Evolutionary conservation across 1,284 basidiomycete species (phyloP).

Genomic region (Heterobasidion parviporum): DNA sequence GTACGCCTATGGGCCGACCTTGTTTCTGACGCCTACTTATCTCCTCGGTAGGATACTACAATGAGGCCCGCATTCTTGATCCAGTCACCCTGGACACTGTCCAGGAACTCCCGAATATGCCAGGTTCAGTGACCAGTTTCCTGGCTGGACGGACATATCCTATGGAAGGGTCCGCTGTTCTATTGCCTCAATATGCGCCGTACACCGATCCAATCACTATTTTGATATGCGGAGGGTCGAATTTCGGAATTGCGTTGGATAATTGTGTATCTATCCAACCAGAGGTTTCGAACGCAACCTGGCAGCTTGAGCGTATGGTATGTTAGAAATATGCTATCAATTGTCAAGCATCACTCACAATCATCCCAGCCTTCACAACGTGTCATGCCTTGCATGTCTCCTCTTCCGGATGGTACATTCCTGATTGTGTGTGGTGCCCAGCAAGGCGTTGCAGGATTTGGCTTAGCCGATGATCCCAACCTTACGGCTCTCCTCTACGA

Average conservation of each 20-base stretch:
- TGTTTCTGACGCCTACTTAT: neutral
- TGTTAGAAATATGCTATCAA: conserved; percentile 9
- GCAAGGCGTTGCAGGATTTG: conserved; percentile 68
- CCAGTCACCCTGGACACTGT: conserved; percentile 55
- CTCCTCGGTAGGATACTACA: conserved; percentile 51
- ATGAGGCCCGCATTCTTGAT: conserved; percentile 70
- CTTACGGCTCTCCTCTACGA: conserved; percentile 60
- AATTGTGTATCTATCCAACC: conserved; percentile 64
- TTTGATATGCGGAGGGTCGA: conserved; percentile 73
- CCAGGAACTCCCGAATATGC: conserved; percentile 57
- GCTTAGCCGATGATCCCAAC: conserved; percentile 58
- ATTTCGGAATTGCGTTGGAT: conserved; percentile 46
- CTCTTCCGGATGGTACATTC: conserved; percentile 67
- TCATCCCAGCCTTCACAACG: conserved; percentile 54
- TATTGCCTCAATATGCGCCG: conserved; percentile 62
- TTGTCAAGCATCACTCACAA: too few relatives aligned
- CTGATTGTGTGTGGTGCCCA: conserved; percentile 64
- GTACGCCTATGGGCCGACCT: conserved; percentile 25
- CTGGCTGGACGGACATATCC: conserved; percentile 62
- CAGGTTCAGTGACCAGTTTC: conserved; percentile 69
- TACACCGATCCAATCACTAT: conserved; percentile 65
- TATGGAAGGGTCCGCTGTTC: conserved; percentile 44
- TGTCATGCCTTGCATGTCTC: conserved; percentile 68
- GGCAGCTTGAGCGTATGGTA: conserved; percentile 71
- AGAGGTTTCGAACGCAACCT: conserved; percentile 47